Percentiles rank a stretch among this genome's conserved stretches.
Conservation (phyloP, 306 rosid genomes). For the Casuarina cunninghamiana region DNA sequence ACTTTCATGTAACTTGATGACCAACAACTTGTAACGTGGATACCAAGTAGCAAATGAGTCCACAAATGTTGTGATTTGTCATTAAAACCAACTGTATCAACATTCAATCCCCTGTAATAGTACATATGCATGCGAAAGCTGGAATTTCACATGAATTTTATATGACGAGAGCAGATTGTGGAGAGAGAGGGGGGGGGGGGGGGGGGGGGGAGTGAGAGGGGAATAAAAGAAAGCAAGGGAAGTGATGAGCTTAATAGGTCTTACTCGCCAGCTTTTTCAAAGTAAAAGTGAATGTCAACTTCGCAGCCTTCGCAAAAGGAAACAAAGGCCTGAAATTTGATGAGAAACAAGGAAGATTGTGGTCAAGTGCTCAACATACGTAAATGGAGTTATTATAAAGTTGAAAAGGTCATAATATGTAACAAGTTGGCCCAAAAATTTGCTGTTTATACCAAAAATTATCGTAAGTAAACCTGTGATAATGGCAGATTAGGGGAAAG, state of each 20-base stretch:
- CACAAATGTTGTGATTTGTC: background rate
- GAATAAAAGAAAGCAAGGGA: background rate
- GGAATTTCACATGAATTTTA: background rate
- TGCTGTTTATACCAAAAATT: background rate
- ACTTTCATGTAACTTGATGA: background rate
- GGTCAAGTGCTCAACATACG: background rate
- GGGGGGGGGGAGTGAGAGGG: background rate
- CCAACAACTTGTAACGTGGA: no score
- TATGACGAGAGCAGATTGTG: background rate
- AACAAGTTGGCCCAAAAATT: background rate
- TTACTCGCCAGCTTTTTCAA: conserved; percentile 96
- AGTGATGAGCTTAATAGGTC: conserved; percentile 23
- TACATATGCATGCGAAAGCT: background rate
- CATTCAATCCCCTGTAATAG: background rate
- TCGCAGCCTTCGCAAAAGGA: conserved; percentile 93
- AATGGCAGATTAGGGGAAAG: conserved; percentile 12
- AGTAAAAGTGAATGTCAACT: conserved; percentile 78
- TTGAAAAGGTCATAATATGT: background rate
- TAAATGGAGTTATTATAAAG: background rate
- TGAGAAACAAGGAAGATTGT: conserved; percentile 12
- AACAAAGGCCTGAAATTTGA: conserved; percentile 81
- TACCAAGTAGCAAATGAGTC: background rate
- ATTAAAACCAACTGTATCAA: background rate
- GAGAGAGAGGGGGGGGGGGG: background rate
- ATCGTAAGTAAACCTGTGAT: conserved; percentile 13